A percentile compares a stretch with the other conserved stretches of the same genome.
phyloP scores from a whole-genome alignment of 345 rosid species.

The Noccaea caerulescens region DNA sequence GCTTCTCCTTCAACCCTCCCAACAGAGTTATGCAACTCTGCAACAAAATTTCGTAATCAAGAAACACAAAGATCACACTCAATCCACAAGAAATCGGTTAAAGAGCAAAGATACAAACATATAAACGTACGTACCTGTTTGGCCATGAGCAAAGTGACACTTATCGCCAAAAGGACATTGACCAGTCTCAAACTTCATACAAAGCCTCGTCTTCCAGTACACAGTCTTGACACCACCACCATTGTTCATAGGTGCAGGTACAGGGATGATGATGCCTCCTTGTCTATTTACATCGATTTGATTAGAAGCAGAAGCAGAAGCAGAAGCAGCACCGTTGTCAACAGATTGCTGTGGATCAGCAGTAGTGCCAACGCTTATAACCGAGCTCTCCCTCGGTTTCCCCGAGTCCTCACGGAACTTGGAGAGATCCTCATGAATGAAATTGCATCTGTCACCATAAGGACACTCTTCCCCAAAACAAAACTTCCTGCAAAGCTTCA shows the following conservation, averaged over 20 bases:
- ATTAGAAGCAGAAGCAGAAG: slow-evolving; percentile 16
- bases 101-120: background rate
- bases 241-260: slow-evolving; percentile 34
- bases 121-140: slow-evolving; percentile 57
- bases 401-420: slow-evolving; percentile 78
- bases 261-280: slow-evolving; percentile 30
- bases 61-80: slow-evolving; percentile 12
- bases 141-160: slow-evolving; percentile 96
- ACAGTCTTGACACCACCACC: slow-evolving; percentile 57
- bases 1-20: slow-evolving; percentile 70
- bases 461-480: slow-evolving; percentile 94
- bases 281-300: slow-evolving; percentile 54
- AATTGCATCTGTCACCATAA: slow-evolving; percentile 91
- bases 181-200: slow-evolving; percentile 78
- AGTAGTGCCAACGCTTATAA: slow-evolving; percentile 46
- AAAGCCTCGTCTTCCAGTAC: slow-evolving; percentile 91
- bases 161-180: slow-evolving; percentile 92
- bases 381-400: slow-evolving; percentile 79
- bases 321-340: slow-evolving; percentile 42
- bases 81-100: background rate
- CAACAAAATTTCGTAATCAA: slow-evolving; percentile 31
- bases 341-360: slow-evolving; percentile 47
- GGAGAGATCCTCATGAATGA: slow-evolving; percentile 83
- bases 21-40: slow-evolving; percentile 61
- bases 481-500: slow-evolving; percentile 97